A percentile compares a stretch with the other conserved stretches of the same genome.
These are phyloP conservation scores for Phaeosphaeriaceae sp. DNA, from an alignment of 2,329 filamentous ascomycete genomes.

Conservation along the genomic window DNA sequence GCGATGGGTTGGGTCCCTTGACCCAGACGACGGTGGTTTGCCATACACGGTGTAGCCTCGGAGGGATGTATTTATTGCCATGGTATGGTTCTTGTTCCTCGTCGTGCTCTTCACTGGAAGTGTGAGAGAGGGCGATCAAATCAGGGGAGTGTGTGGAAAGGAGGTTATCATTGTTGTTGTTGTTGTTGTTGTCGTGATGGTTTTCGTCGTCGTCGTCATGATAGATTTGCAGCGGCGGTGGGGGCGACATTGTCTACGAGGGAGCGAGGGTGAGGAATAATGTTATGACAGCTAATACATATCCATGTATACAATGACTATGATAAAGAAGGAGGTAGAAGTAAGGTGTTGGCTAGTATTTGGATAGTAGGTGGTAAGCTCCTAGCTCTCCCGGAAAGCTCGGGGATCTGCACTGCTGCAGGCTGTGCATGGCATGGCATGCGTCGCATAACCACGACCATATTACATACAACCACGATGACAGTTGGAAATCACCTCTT, in stretches of 20 bases:
- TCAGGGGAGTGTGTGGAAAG: slow-evolving; percentile 35
- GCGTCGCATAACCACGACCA: background rate
- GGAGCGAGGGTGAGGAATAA: too few relatives aligned
- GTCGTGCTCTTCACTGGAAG: slow-evolving; percentile 38
- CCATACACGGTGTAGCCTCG: slow-evolving; percentile 58
- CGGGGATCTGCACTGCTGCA: slow-evolving; percentile 24
- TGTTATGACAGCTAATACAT: too few relatives aligned
- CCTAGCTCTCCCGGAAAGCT: slow-evolving; percentile 14
- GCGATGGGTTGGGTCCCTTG: slow-evolving; percentile 56
- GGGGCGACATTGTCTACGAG: slow-evolving; percentile 35
- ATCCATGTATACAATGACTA: too few relatives aligned
- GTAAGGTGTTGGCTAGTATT: slow-evolving; percentile 1
- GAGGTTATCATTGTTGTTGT: slow-evolving; percentile 33
- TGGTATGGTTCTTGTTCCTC: slow-evolving; percentile 25
- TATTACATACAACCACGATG: too few relatives aligned
- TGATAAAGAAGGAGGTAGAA: background rate
- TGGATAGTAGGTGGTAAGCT: too few relatives aligned
- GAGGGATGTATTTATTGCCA: slow-evolving; percentile 54
- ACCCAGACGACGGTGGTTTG: slow-evolving; percentile 52
- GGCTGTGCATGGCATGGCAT: slow-evolving; percentile 2
- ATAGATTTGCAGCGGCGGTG: slow-evolving; percentile 39
- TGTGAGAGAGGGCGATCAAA: slow-evolving; percentile 38
- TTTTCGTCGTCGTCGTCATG: slow-evolving; percentile 40
- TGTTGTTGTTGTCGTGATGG: slow-evolving; percentile 38
- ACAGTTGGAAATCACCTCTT: too few relatives aligned